A percentile compares a stretch with the other conserved stretches of the same genome.
Evolutionary conservation across 192 early-diverging fungal species (phyloP).

Genomic region (Rhizoclosmatium globosum): DNA sequence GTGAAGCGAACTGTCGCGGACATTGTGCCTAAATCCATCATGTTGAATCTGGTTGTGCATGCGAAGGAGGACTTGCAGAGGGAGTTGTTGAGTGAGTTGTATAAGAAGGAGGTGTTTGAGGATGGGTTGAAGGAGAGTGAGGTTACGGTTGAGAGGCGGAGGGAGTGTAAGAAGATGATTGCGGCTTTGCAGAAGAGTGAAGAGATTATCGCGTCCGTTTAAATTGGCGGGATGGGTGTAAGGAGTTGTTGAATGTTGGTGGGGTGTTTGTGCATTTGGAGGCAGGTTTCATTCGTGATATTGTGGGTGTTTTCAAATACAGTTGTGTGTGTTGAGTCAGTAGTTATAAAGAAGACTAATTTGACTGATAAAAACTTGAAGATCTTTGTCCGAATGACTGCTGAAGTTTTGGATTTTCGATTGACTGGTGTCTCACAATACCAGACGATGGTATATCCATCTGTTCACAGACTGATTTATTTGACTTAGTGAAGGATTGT

Average conservation of each 20-base stretch:
- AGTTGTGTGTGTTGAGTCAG: too few relatives aligned
- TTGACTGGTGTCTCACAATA: too few relatives aligned
- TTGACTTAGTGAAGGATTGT: too few relatives aligned
- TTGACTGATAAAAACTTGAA: too few relatives aligned
- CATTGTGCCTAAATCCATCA: slow-evolving; percentile 97
- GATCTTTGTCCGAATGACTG: too few relatives aligned
- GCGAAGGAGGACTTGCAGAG: slow-evolving; percentile 95
- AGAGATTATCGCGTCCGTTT: slow-evolving; percentile 68
- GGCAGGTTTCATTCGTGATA: too few relatives aligned
- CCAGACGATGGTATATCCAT: too few relatives aligned
- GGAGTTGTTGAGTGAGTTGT: slow-evolving; percentile 93
- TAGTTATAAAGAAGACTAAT: too few relatives aligned
- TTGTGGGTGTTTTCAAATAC: too few relatives aligned
- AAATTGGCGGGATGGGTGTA: background rate
- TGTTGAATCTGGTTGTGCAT: slow-evolving; percentile 93
- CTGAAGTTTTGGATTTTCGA: too few relatives aligned
- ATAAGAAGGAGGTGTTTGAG: slow-evolving; percentile 93
- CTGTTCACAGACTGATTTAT: too few relatives aligned
- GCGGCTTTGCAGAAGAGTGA: slow-evolving; percentile 85
- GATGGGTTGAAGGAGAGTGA: slow-evolving; percentile 98
- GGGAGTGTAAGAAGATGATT: slow-evolving; percentile 99
- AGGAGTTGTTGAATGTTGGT: background rate
- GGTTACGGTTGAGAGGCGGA: slow-evolving; percentile 84
- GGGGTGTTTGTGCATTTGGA: background rate
- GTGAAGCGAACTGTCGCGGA: slow-evolving; percentile 98